Evolutionary conservation across 345 rosid genomes (phyloP).

Genomic region (Hypericum perforatum): DNA sequence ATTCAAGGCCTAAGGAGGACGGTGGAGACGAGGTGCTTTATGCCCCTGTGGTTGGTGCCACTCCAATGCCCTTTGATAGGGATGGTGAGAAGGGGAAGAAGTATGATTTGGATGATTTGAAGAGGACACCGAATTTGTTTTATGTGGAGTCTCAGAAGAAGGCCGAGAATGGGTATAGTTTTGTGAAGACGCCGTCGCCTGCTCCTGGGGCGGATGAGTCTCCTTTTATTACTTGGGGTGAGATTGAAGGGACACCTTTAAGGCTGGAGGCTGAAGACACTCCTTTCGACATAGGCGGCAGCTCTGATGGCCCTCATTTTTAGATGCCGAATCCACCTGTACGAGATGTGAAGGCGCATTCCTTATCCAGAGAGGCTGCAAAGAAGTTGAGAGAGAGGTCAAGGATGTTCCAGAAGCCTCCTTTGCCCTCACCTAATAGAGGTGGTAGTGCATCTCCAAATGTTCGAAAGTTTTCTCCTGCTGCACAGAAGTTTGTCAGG

Average conservation of each 20-base stretch:
- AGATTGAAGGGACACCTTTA: conserved; percentile 93
- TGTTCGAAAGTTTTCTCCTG: conserved; percentile 71
- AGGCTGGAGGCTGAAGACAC: conserved; percentile 85
- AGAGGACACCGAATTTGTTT: conserved; percentile 74
- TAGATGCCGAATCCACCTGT: conserved; percentile 67
- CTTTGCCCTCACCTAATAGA: conserved; percentile 80
- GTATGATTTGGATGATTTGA: conserved; percentile 82
- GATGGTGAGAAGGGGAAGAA: conserved; percentile 66
- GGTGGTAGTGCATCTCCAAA: conserved; percentile 93
- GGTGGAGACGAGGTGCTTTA: conserved; percentile 73
- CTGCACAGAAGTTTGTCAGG: conserved; percentile 92
- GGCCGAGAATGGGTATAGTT: conserved; percentile 79
- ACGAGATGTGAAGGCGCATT: conserved; percentile 78
- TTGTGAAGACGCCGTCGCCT: conserved; percentile 90
- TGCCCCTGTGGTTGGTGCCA: conserved; percentile 64
- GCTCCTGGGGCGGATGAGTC: conserved; percentile 89
- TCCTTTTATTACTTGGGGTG: conserved; percentile 97
- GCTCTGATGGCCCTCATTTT: conserved; percentile 73
- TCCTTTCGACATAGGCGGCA: conserved; percentile 83
- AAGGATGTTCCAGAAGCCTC: conserved; percentile 79
- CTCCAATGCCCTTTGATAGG: conserved; percentile 59
- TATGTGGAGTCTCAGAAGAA: conserved; percentile 65
- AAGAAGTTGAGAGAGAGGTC: conserved; percentile 72
- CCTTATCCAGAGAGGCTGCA: conserved; percentile 83
- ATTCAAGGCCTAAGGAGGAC: conserved; percentile 73